phyloP scores from a whole-genome alignment of 495 filamentous ascomycete genomes.

The Hypoxylon lienhwacheense region DNA sequence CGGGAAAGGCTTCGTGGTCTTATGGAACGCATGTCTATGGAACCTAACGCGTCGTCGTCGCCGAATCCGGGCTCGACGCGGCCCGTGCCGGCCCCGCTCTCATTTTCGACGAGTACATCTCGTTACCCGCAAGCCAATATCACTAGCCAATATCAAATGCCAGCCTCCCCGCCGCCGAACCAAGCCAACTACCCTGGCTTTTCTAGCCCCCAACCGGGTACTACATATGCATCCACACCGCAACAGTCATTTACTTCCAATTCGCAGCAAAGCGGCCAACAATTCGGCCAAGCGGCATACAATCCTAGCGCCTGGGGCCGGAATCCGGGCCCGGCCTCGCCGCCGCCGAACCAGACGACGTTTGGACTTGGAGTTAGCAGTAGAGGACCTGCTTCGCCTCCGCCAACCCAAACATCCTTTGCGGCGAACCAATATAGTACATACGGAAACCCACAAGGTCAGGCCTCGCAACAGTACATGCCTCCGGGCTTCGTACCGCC shows the following conservation, averaged over 20 bases:
- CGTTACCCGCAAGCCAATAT: slow-evolving; percentile 54
- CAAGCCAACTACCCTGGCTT: slow-evolving; percentile 45
- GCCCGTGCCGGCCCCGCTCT: slow-evolving; percentile 53
- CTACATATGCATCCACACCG: slow-evolving; percentile 25
- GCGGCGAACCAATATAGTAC: slow-evolving; percentile 43
- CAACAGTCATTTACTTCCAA: slow-evolving; percentile 34
- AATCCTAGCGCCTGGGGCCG: slow-evolving; percentile 54
- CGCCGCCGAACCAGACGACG: slow-evolving; percentile 49
- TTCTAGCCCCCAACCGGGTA: slow-evolving; percentile 34
- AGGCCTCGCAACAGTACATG: slow-evolving; percentile 51
- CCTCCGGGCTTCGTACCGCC: slow-evolving; percentile 88
- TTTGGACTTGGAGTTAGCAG: slow-evolving; percentile 49
- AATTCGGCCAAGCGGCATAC: slow-evolving; percentile 48
- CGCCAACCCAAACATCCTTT: slow-evolving; percentile 55
- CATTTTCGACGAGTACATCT: slow-evolving; percentile 40
- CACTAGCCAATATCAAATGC: slow-evolving; percentile 54
- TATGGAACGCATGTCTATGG: slow-evolving; percentile 94
- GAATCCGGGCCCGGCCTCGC: slow-evolving; percentile 53
- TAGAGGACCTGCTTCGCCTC: slow-evolving; percentile 55
- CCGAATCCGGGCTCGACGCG: slow-evolving; percentile 49
- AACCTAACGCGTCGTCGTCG: slow-evolving; percentile 53
- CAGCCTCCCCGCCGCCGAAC: slow-evolving; percentile 52
- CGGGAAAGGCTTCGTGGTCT: slow-evolving; percentile 81
- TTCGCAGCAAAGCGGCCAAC: slow-evolving; percentile 35
- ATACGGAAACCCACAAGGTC: slow-evolving; percentile 51